phyloP scores from a whole-genome alignment of 805 yeast genomes.

The Maudiozyma barnettii region DNA sequence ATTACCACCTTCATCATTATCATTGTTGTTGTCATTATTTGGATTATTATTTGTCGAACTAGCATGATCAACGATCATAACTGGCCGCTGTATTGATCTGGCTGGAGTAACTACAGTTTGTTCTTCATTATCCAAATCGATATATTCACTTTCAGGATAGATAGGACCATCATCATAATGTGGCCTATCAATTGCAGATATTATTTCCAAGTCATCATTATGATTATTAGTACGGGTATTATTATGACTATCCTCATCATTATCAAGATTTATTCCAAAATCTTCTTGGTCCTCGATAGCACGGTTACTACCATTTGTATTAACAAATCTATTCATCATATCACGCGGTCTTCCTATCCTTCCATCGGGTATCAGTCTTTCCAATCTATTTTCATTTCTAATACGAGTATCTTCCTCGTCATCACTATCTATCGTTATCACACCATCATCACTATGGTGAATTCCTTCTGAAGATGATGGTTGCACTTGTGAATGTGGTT shows the following conservation, averaged over 20 bases:
- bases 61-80: not conserved
- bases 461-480: not conserved
- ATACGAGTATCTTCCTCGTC: conserved; percentile 20
- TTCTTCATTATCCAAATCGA: conserved; percentile 20
- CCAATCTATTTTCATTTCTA: conserved; percentile 7
- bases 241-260: not conserved
- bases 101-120: not conserved
- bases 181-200: conserved; percentile 10
- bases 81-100: not conserved
- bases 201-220: conserved; percentile 17
- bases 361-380: conserved; percentile 10
- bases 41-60: not conserved
- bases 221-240: conserved; percentile 2
- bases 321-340: conserved; percentile 11
- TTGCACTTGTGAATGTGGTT: too few species aligned
- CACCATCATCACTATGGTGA: conserved; percentile 1
- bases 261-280: not conserved
- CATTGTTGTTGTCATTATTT: conserved; percentile 1
- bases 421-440: conserved; percentile 24
- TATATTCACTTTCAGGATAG: conserved; percentile 21
- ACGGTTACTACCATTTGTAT: conserved; percentile 3
- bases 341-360: conserved; percentile 13
- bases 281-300: not conserved
- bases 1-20: conserved; percentile 2
- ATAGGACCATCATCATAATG: conserved; percentile 12